A percentile compares a stretch with the other conserved stretches of the same genome.
phyloP scores from a whole-genome alignment of 139 green algal genomes.

The Zygnema cylindricum region DNA sequence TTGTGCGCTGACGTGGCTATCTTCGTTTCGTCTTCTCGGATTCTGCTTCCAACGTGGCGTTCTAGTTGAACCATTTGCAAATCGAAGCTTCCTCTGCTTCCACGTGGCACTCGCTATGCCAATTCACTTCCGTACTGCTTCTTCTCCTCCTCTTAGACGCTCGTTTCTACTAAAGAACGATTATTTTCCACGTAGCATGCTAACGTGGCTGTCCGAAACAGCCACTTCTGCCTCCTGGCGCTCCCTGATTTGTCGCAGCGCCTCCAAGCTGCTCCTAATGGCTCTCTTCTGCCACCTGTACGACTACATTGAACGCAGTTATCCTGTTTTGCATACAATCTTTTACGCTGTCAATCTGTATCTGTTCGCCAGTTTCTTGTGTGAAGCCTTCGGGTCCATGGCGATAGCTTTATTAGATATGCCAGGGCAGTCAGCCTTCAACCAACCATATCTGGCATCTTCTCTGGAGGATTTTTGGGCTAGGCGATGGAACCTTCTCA shows the following conservation, averaged over 20 bases:
- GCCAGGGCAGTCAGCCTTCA: conserved; percentile 24
- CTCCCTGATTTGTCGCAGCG: neutral
- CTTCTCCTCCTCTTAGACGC: neutral
- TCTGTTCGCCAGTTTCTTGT: conserved; percentile 37
- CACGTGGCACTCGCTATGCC: neutral
- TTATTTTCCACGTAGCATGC: neutral
- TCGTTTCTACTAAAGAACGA: neutral
- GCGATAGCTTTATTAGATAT: neutral
- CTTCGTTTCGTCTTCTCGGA: conserved; percentile 4
- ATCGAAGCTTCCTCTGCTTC: neutral
- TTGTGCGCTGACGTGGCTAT: conserved; percentile 21
- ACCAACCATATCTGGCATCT: conserved; percentile 32
- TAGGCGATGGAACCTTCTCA: conserved; percentile 45
- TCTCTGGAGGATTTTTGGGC: conserved; percentile 55
- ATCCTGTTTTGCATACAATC: neutral
- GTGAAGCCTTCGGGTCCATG: conserved; percentile 10
- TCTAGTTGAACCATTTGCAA: neutral
- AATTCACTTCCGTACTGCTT: neutral
- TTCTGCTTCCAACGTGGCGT: neutral
- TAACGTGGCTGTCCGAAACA: neutral
- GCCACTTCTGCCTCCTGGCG: neutral
- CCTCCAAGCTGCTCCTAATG: neutral
- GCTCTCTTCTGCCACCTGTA: neutral
- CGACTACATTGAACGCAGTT: neutral
- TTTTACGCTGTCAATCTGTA: conserved; percentile 35